Conservation (phyloP, 306 rosid species). For the Quercus agrifolia region DNA sequence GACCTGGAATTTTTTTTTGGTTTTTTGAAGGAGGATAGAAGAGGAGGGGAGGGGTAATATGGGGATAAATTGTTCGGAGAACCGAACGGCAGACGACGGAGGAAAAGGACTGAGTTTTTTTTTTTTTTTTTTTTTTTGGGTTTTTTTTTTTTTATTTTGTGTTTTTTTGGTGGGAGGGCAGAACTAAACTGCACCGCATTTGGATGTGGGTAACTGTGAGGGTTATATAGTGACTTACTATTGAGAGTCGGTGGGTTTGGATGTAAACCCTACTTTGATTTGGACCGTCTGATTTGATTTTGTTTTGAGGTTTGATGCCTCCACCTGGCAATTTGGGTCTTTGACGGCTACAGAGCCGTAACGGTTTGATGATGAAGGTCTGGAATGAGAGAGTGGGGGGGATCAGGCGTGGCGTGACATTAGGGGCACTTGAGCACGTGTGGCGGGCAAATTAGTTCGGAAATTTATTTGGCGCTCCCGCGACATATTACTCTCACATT, state of each 20-base stretch:
- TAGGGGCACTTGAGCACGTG: too few species aligned
- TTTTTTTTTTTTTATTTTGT: slow-evolving; percentile 17
- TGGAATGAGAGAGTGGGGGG: neutral
- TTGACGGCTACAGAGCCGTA: neutral
- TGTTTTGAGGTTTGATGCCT: neutral
- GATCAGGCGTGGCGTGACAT: too few species aligned
- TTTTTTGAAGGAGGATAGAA: neutral
- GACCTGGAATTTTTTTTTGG: neutral
- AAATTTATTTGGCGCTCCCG: too few species aligned
- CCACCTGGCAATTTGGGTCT: slow-evolving; percentile 7
- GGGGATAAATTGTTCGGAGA: slow-evolving; percentile 46
- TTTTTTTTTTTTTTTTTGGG: slow-evolving; percentile 12
- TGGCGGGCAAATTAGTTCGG: too few species aligned
- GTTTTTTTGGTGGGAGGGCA: slow-evolving; percentile 51
- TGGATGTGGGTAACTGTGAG: slow-evolving; percentile 7
- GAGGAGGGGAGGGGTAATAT: slow-evolving; percentile 5
- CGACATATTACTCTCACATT: too few species aligned
- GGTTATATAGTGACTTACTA: slow-evolving; percentile 24
- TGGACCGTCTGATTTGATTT: slow-evolving; percentile 18
- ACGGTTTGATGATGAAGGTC: slow-evolving; percentile 2
- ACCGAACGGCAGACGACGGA: slow-evolving; percentile 9
- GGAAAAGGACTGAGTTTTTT: neutral
- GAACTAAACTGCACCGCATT: slow-evolving; percentile 65
- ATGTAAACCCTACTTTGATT: slow-evolving; percentile 36
- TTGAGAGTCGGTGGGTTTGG: neutral